Conservation (phyloP, 2,329 filamentous ascomycete genomes). For the Fusarium odoratissimum region DNA sequence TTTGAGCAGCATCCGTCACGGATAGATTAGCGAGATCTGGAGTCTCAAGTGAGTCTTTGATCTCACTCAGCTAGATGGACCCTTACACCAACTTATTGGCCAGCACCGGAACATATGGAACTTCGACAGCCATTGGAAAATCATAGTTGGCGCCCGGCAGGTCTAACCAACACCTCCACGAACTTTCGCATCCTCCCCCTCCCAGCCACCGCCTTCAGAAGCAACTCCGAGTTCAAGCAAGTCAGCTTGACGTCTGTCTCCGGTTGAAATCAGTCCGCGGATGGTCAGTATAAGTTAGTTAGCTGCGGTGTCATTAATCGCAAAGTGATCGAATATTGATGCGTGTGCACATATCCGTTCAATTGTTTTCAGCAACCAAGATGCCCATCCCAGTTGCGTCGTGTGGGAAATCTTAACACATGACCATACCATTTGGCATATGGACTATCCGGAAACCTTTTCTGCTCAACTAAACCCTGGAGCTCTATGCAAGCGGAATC, state of each 20-base stretch:
- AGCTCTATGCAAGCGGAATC: not conserved
- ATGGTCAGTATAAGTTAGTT: not conserved
- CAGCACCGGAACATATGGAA: not conserved
- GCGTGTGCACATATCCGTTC: not conserved
- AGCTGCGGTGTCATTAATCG: not conserved
- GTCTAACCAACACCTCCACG: not conserved
- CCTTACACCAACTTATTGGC: not conserved
- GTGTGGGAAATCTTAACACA: not conserved
- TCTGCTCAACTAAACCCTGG: not conserved
- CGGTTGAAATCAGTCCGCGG: not conserved
- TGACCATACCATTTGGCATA: not conserved
- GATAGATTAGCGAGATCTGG: conserved; percentile 36
- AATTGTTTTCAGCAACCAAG: not conserved
- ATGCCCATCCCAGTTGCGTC: not conserved
- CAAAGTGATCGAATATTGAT: not conserved
- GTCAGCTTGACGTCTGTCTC: not conserved
- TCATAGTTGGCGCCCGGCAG: not conserved
- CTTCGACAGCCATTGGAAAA: not conserved
- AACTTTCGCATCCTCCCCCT: not conserved
- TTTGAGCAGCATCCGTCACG: conserved; percentile 8
- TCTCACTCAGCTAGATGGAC: not conserved
- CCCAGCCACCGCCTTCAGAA: not conserved
- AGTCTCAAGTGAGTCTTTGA: conserved; percentile 5
- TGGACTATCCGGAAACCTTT: not conserved
- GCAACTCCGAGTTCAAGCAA: not conserved